A percentile compares a stretch with the other conserved stretches of the same genome.
phyloP scores from a whole-genome alignment of 495 filamentous ascomycete species.

The Niebla homalea region DNA sequence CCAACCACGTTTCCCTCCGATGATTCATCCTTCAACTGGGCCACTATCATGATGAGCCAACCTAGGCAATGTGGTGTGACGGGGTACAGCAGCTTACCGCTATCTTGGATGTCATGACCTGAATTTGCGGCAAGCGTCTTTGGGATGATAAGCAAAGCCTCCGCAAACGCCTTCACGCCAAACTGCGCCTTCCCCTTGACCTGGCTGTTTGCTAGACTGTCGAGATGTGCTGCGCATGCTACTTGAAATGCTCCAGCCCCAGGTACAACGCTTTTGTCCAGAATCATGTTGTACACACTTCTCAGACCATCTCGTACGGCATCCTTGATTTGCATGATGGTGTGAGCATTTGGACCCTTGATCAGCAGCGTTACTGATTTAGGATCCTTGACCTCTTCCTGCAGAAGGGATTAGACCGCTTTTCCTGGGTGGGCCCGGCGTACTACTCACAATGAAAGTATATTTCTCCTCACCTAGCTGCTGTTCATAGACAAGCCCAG shows the following conservation, averaged over 20 bases:
- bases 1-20: slow-evolving; percentile 75
- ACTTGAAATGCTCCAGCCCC: slow-evolving; percentile 95
- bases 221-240: slow-evolving; percentile 79
- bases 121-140: slow-evolving; percentile 95
- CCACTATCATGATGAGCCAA: slow-evolving; percentile 40
- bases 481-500: slow-evolving; percentile 92
- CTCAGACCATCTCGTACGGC: slow-evolving; percentile 92
- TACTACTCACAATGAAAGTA: slow-evolving; percentile 58
- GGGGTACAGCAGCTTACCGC: slow-evolving; percentile 41
- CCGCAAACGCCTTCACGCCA: slow-evolving; percentile 87
- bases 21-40: slow-evolving; percentile 72
- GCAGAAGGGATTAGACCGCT: slow-evolving; percentile 13
- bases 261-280: slow-evolving; percentile 86
- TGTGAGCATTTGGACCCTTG: slow-evolving; percentile 94
- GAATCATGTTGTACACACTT: slow-evolving; percentile 97
- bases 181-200: slow-evolving; percentile 96
- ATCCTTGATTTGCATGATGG: slow-evolving; percentile 90
- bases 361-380: slow-evolving; percentile 98
- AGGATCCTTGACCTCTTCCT: slow-evolving; percentile 93
- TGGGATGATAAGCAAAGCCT: slow-evolving; percentile 85
- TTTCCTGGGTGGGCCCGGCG: background rate
- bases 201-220: slow-evolving; percentile 61
- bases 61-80: background rate
- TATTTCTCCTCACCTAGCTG: slow-evolving; percentile 97
- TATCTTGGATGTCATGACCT: slow-evolving; percentile 92